Base-by-base conservation (phyloP, 2,329 filamentous ascomycete genomes). In the Graphium sp. region DNA sequence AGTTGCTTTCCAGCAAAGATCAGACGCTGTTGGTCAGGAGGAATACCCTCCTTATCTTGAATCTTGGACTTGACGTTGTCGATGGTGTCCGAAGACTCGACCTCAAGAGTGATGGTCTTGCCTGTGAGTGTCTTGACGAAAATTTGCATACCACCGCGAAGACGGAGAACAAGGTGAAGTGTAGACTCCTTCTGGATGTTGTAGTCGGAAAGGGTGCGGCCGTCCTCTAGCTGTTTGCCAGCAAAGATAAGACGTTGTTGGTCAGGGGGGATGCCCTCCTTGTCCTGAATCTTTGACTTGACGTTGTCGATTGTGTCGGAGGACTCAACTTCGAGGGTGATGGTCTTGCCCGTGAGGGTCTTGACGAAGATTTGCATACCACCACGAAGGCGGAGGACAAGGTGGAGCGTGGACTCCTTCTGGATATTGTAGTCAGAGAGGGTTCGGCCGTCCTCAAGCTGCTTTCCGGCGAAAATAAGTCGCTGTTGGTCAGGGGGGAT, bases 181-280 rank as follows among this genome's bases (percentile, higher is more conserved):
- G 81, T 91, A 0, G 70, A 79, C 50, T 92, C 82, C 63, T 92
- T 92, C 57, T 93, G 84, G 30, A 93, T 93, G 60, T 92, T 92
- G 70, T 93, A 93, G 52, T 92, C 84, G 35, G 70, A 76, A 0
- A 92, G 64, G 17, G 84, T 92, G 30, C 85, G 82, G 37, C 87
- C 85, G 42, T 95, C 87, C 55, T 95, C 87, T 4, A 94, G 72
- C 52, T 94, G 85, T 68, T 94, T 94, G 32, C 85, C 87, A 24
- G 85, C 85, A 42, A 94, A 94, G 52, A 94, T 94, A 41, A 94
- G 56, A 43, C 85, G 87, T 62, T 94, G 85, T 58, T 95, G 85
- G 49, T 94, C 85, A 8, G 85, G 85, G 26, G 85, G 87, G 32
- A 94, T 94, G 16, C 85, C 85, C 56, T 94, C 85, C 71, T 94